Conservation (phyloP, 345 rosid genomes). For the Turnera subulata region DNA sequence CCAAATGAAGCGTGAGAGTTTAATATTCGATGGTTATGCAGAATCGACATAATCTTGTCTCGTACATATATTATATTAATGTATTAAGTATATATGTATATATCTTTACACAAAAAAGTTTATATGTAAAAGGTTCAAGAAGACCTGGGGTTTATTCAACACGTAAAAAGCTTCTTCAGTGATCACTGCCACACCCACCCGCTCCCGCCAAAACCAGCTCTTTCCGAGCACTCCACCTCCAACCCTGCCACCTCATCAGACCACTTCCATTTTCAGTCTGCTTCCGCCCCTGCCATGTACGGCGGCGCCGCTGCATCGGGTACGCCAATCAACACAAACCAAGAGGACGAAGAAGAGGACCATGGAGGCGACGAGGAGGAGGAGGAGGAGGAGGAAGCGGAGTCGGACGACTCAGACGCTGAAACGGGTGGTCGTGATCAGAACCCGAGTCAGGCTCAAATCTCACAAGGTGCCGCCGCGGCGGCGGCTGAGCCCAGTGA, state of each 20-base stretch:
- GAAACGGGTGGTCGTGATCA: conserved; percentile 26
- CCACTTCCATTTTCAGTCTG: conserved; percentile 38
- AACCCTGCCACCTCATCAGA: conserved; percentile 56
- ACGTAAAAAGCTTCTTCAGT: conserved; percentile 54
- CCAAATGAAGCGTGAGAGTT: too few relatives aligned
- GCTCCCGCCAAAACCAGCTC: conserved; percentile 62
- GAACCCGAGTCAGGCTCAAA: conserved; percentile 9
- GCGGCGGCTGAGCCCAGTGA: conserved; percentile 50
- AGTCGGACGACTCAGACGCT: conserved; percentile 19
- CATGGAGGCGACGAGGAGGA: conserved; percentile 40
- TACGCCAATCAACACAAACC: conserved; percentile 22
- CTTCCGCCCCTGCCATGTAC: conserved; percentile 27
- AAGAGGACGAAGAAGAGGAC: conserved; percentile 35
- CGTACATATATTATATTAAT: too few relatives aligned
- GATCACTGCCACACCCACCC: conserved; percentile 35
- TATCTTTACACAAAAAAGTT: too few relatives aligned
- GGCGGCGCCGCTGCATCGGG: conserved; percentile 26
- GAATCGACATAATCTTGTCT: too few relatives aligned
- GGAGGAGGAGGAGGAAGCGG: conserved; percentile 38
- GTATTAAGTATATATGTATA: neutral
- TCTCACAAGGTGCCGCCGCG: conserved; percentile 12
- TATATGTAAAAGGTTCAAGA: conserved; percentile 80
- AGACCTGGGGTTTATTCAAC: conserved; percentile 48
- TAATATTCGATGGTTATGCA: too few relatives aligned
- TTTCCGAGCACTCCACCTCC: conserved; percentile 75